phyloP scores from a whole-genome alignment of 441 rosid species.

The Euphorbia schlechtendalii region DNA sequence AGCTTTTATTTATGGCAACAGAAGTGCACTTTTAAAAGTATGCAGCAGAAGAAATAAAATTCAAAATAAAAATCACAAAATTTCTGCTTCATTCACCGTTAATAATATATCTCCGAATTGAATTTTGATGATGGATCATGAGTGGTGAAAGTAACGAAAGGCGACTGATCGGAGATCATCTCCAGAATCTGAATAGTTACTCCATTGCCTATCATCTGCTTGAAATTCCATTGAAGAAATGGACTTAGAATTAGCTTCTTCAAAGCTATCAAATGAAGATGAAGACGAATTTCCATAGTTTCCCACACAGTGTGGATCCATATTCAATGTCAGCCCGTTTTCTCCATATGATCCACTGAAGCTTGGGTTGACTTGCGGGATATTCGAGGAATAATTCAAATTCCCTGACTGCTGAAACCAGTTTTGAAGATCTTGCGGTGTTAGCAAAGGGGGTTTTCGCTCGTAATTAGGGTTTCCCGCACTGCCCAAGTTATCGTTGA shows the following conservation, averaged over 20 bases:
- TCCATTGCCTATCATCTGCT: slow-evolving; percentile 42
- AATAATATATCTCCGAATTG: slow-evolving; percentile 5
- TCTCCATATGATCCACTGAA: slow-evolving; percentile 18
- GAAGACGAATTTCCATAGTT: slow-evolving; percentile 35
- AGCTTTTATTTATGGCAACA: slow-evolving; percentile 41
- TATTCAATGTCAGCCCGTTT: slow-evolving; percentile 19
- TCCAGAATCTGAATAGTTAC: slow-evolving; percentile 25
- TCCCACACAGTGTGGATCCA: slow-evolving; percentile 28
- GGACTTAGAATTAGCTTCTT: slow-evolving; percentile 31
- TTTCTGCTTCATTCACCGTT: slow-evolving; percentile 31
- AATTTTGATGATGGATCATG: slow-evolving; percentile 21
- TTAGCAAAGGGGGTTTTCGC: slow-evolving; percentile 22
- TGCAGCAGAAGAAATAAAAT: slow-evolving; percentile 24
- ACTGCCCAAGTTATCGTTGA: slow-evolving; percentile 26
- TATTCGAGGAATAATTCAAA: slow-evolving; percentile 17
- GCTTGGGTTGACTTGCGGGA: slow-evolving; percentile 25
- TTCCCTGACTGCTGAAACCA: slow-evolving; percentile 34
- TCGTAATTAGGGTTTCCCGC: slow-evolving; percentile 38
- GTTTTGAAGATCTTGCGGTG: slow-evolving; percentile 34
- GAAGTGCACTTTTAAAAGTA: slow-evolving; percentile 33
- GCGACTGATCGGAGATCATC: slow-evolving; percentile 56
- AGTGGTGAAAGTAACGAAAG: slow-evolving; percentile 43
- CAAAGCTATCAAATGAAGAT: slow-evolving; percentile 36
- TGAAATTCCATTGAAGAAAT: slow-evolving; percentile 35
- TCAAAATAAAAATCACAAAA: slow-evolving; percentile 22